These are phyloP conservation scores for Marasmius fiardii DNA, from an alignment of 1,284 basidiomycete genomes.

Conservation along the genomic window DNA sequence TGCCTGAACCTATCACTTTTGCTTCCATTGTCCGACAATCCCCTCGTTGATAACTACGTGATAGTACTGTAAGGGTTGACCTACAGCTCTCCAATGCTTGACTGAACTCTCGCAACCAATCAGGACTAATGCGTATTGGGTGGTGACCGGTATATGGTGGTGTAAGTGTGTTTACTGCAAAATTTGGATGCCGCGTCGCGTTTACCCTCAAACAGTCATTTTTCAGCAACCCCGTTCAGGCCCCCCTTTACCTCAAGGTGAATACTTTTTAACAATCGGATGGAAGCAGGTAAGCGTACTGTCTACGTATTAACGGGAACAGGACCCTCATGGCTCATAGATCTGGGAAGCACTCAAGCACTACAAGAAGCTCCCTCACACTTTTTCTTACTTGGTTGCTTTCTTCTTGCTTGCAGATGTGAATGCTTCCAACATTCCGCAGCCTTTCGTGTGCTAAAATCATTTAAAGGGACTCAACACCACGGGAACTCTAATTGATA, in stretches of 20 bases:
- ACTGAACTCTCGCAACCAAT: constrained; percentile 1
- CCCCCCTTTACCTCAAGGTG: constrained; percentile 70
- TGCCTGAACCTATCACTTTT: constrained; percentile 73
- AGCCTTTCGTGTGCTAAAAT: not conserved
- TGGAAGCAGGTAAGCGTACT: constrained; percentile 64
- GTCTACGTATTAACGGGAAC: not conserved
- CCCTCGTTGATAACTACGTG: constrained; percentile 71
- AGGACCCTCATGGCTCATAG: constrained; percentile 27
- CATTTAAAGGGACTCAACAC: constrained; percentile 66
- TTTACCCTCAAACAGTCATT: constrained; percentile 45
- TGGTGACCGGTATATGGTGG: constrained; percentile 75
- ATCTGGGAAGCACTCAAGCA: constrained; percentile 70
- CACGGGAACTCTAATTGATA: constrained; percentile 70
- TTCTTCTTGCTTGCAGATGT: constrained; percentile 80
- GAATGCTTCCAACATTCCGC: constrained; percentile 7
- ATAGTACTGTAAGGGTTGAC: constrained; percentile 50
- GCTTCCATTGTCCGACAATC: constrained; percentile 61
- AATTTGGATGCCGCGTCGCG: not conserved
- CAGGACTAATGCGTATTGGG: constrained; percentile 76
- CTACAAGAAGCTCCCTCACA: constrained; percentile 70
- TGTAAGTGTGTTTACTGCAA: constrained; percentile 46
- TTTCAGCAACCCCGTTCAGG: constrained; percentile 75
- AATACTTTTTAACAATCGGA: constrained; percentile 70
- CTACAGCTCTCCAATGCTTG: constrained; percentile 2
- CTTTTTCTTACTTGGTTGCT: constrained; percentile 71